These are phyloP conservation scores for Pyrenochaeta sp. DNA, from an alignment of 2,329 filamentous ascomycete genomes.

Conservation along the genomic window DNA sequence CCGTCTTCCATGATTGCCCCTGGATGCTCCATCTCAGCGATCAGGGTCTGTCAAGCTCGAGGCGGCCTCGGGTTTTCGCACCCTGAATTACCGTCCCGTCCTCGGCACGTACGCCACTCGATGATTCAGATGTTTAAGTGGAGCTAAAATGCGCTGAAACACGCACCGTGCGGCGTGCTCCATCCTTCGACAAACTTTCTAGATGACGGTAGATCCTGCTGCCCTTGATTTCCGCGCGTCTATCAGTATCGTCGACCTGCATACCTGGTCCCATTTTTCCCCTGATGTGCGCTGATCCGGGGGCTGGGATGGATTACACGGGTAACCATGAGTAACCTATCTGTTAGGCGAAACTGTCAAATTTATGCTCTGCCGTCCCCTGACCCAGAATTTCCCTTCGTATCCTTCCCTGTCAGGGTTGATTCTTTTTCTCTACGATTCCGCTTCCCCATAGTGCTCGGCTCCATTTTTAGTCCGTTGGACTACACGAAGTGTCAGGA, in stretches of 20 bases:
- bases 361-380: not conserved
- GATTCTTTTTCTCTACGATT: not conserved
- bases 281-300: not conserved
- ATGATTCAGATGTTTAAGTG: not conserved
- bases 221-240: not conserved
- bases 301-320: not conserved
- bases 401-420: not conserved
- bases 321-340: not conserved
- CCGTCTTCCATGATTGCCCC: not conserved
- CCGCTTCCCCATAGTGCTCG: not conserved
- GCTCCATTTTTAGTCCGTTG: too few species aligned
- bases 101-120: not conserved
- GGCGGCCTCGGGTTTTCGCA: not conserved
- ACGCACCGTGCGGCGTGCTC: too few species aligned
- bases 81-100: not conserved
- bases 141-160: too few species aligned
- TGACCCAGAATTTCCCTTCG: constrained; percentile 3
- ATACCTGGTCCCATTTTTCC: constrained; percentile 3
- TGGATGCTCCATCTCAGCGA: not conserved
- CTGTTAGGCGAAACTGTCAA: not conserved
- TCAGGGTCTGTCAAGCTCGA: not conserved
- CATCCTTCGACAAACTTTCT: not conserved
- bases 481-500: too few species aligned
- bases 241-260: not conserved
- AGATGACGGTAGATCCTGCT: not conserved